Conservation (phyloP, 495 filamentous ascomycete species). For the Lophiotrema nucula region DNA sequence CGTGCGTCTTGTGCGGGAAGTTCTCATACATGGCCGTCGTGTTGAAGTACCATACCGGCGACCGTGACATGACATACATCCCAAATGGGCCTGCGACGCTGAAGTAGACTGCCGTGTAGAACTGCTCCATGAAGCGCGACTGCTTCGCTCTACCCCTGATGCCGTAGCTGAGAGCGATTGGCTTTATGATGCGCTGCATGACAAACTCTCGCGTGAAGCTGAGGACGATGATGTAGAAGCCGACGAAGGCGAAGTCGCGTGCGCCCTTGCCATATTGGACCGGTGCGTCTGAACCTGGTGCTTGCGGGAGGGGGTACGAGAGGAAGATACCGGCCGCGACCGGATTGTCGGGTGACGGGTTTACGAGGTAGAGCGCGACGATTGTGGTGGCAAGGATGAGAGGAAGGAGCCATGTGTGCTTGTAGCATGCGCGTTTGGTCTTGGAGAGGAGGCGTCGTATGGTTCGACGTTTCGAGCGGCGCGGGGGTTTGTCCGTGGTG, state of each 20-base stretch:
- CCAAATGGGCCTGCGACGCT: constrained; percentile 79
- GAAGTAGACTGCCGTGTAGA: constrained; percentile 97
- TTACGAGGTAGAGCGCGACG: constrained; percentile 67
- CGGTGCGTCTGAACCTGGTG: constrained; percentile 45
- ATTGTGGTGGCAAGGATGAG: constrained; percentile 66
- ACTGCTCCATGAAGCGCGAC: constrained; percentile 93
- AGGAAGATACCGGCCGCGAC: constrained; percentile 87
- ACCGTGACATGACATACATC: constrained; percentile 86
- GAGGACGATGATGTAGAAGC: constrained; percentile 85
- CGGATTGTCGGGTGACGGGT: constrained; percentile 79
- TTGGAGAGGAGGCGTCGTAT: constrained; percentile 38
- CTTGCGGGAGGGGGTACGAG: constrained; percentile 72
- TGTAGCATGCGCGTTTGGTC: constrained; percentile 40
- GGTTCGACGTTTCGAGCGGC: constrained; percentile 45
- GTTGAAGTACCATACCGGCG: constrained; percentile 98
- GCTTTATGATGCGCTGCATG: constrained; percentile 89
- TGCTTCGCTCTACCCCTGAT: constrained; percentile 77
- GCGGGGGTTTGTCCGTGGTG: constrained; percentile 27
- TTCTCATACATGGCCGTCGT: constrained; percentile 85
- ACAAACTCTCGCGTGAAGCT: constrained; percentile 94
- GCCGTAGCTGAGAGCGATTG: constrained; percentile 67
- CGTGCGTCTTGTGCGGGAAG: constrained; percentile 85
- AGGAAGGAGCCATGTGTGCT: constrained; percentile 62
- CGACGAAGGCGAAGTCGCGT: constrained; percentile 81
- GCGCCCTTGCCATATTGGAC: constrained; percentile 86